phyloP scores from a whole-genome alignment of 2,329 filamentous ascomycete genomes.

The Penicillium olsonii region DNA sequence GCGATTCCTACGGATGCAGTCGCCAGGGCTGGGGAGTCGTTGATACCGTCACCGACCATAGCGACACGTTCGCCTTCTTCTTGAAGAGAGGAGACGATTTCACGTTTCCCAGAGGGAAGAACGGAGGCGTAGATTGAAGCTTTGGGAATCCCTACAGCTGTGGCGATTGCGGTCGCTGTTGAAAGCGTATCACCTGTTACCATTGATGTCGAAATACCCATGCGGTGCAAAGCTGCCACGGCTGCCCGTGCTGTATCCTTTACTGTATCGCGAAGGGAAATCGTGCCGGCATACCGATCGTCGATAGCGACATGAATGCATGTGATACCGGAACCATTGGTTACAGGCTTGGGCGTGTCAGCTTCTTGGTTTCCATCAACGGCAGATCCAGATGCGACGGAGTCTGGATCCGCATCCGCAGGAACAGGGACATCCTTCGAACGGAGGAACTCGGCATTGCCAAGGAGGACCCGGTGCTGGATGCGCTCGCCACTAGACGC shows the following conservation, averaged over 20 bases:
- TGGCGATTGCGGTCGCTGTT: slow-evolving; percentile 81
- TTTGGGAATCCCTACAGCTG: slow-evolving; percentile 74
- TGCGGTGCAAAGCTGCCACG: slow-evolving; percentile 76
- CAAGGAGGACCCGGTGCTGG: slow-evolving; percentile 78
- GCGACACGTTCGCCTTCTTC: slow-evolving; percentile 74
- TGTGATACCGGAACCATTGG: slow-evolving; percentile 68
- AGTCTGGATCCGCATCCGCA: slow-evolving; percentile 40
- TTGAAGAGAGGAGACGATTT: slow-evolving; percentile 78
- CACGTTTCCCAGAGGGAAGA: slow-evolving; percentile 86
- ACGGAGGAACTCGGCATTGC: slow-evolving; percentile 76
- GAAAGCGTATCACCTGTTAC: slow-evolving; percentile 89
- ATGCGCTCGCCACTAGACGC: slow-evolving; percentile 65
- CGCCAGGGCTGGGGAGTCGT: slow-evolving; percentile 92
- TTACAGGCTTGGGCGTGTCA: slow-evolving; percentile 34
- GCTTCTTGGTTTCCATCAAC: slow-evolving; percentile 23
- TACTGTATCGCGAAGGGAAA: slow-evolving; percentile 85
- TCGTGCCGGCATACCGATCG: slow-evolving; percentile 73
- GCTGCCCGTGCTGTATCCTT: slow-evolving; percentile 83
- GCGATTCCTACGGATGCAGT: slow-evolving; percentile 93
- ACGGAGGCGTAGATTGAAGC: slow-evolving; percentile 83
- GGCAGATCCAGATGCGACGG: slow-evolving; percentile 16
- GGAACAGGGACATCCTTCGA: slow-evolving; percentile 64
- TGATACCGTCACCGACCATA: slow-evolving; percentile 99
- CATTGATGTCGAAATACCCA: slow-evolving; percentile 85
- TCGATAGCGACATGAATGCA: slow-evolving; percentile 91